These are phyloP conservation scores for Ampelomyces quisqualis DNA, from an alignment of 2,329 filamentous ascomycete genomes.

Conservation along the genomic window DNA sequence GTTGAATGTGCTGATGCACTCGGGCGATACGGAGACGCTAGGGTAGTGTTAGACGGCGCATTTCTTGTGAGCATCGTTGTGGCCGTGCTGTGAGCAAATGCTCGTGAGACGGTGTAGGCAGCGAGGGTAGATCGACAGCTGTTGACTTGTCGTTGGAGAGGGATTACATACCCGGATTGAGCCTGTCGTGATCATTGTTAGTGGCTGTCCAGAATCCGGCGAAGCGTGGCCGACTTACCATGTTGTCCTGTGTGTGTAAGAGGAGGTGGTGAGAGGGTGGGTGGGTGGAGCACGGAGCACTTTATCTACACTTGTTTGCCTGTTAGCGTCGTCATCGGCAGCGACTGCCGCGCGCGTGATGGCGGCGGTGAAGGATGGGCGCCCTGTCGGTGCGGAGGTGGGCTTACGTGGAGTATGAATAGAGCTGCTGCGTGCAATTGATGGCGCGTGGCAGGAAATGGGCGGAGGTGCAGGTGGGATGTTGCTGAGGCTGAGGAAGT, in stretches of 20 bases:
- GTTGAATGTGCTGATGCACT: constrained; percentile 71
- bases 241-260: constrained; percentile 32
- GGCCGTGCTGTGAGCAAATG: too few relatives aligned
- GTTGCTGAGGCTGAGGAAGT: constrained; percentile 28
- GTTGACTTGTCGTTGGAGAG: constrained; percentile 15
- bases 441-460: constrained; percentile 17
- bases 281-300: constrained; percentile 25
- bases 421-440: constrained; percentile 19
- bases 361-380: constrained; percentile 10
- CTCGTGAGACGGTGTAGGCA: constrained; percentile 6
- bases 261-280: constrained; percentile 18
- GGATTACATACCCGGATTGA: constrained; percentile 48
- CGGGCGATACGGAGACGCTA: constrained; percentile 71
- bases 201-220: constrained; percentile 1
- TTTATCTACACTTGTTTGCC: constrained; percentile 40
- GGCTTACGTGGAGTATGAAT: constrained; percentile 32
- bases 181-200: constrained; percentile 35
- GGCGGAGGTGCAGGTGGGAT: constrained; percentile 23
- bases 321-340: constrained; percentile 43
- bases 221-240: constrained; percentile 32
- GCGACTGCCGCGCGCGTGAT: constrained; percentile 13
- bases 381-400: constrained; percentile 16
- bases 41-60: constrained; percentile 15
- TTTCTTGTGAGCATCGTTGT: neutral
- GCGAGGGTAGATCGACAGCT: constrained; percentile 9